Conservation (phyloP, 2,329 filamentous ascomycete genomes). For the Diaporthe amygdali region DNA sequence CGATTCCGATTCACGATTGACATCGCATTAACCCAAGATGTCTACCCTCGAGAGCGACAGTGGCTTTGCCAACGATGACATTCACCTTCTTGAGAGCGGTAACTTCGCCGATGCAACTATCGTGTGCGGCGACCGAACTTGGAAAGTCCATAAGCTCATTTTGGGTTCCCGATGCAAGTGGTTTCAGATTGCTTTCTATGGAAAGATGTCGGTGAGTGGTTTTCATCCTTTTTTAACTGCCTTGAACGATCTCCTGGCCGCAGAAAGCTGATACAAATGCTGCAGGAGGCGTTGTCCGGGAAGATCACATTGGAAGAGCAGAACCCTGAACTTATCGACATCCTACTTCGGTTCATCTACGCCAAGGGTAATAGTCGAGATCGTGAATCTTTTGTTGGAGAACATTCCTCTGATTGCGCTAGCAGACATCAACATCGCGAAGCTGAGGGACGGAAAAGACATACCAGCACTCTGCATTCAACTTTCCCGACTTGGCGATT, state of each 20-base stretch:
- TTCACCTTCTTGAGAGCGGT: neutral
- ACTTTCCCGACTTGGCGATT: neutral
- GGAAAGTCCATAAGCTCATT: neutral
- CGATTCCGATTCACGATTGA: neutral
- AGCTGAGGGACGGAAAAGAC: rapidly evolving
- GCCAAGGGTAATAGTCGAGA: neutral
- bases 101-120: neutral
- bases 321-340: neutral
- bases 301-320: neutral
- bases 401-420: neutral
- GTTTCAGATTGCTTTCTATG: neutral
- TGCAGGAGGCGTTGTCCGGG: neutral
- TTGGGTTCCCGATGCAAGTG: neutral
- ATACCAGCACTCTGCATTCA: neutral
- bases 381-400: rapidly evolving
- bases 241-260: rapidly evolving
- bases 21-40: neutral
- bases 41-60: neutral
- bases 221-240: rapidly evolving
- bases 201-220: neutral
- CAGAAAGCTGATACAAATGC: neutral
- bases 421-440: neutral
- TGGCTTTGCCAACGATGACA: neutral
- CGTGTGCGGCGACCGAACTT: neutral
- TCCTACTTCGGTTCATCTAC: neutral